Conservation (phyloP, 2,329 filamentous ascomycete genomes). For the Harringtonia aguacate region DNA sequence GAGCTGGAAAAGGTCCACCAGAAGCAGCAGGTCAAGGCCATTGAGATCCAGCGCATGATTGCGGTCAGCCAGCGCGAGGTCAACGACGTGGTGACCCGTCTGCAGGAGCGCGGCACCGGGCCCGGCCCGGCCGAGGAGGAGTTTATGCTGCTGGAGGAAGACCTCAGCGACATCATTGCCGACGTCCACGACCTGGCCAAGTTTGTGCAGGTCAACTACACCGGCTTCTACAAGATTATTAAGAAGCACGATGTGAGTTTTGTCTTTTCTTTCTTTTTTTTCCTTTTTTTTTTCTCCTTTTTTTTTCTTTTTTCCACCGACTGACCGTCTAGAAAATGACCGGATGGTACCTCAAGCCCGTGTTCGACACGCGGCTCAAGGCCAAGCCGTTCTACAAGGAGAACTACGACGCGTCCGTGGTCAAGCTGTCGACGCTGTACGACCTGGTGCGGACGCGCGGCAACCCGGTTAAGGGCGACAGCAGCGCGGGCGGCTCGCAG, state of each 20-base stretch:
- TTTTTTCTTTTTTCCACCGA: neutral
- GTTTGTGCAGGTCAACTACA: slow-evolving; percentile 97
- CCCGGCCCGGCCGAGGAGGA: slow-evolving; percentile 73
- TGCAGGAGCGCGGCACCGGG: slow-evolving; percentile 50
- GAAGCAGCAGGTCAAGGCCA: slow-evolving; percentile 94
- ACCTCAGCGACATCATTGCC: slow-evolving; percentile 94
- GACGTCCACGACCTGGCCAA: slow-evolving; percentile 97
- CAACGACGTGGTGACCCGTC: slow-evolving; percentile 67
- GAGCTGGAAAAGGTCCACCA: slow-evolving; percentile 97
- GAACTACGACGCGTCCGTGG: slow-evolving; percentile 92
- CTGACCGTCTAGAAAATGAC: slow-evolving; percentile 73
- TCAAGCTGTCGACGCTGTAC: slow-evolving; percentile 90
- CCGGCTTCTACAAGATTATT: slow-evolving; percentile 98
- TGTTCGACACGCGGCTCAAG: slow-evolving; percentile 91
- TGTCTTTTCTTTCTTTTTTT: neutral
- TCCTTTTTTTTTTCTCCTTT: neutral
- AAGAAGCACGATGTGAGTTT: slow-evolving; percentile 93
- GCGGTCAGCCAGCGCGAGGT: slow-evolving; percentile 83
- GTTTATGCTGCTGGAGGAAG: slow-evolving; percentile 86
- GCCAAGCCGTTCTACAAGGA: slow-evolving; percentile 98
- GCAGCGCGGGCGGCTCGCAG: slow-evolving; percentile 79
- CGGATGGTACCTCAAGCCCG: slow-evolving; percentile 81
- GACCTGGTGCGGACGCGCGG: slow-evolving; percentile 89
- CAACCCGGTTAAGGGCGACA: slow-evolving; percentile 86
- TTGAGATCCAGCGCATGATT: slow-evolving; percentile 89